Conservation (phyloP, 306 rosid genomes). For the Quercus gilva region DNA sequence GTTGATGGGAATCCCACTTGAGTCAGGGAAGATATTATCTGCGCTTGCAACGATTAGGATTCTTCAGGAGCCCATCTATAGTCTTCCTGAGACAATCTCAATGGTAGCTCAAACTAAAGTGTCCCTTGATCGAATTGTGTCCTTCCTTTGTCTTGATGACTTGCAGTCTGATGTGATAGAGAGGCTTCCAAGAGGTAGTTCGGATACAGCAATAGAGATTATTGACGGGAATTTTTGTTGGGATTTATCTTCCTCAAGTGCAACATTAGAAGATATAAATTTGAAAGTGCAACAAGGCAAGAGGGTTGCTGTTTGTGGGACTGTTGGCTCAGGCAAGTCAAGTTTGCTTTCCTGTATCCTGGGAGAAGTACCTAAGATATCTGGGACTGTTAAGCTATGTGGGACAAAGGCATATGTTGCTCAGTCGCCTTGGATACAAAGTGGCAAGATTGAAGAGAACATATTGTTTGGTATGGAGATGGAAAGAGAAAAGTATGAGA, state of each 20-base stretch:
- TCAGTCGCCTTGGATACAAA: conserved; percentile 91
- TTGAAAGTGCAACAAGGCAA: conserved; percentile 52
- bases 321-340: conserved; percentile 88
- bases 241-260: conserved; percentile 49
- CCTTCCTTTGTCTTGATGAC: conserved; percentile 70
- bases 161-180: conserved; percentile 55
- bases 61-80: conserved; percentile 75
- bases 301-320: conserved; percentile 89
- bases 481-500: conserved; percentile 66
- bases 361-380: conserved; percentile 79
- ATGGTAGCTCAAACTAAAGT: conserved; percentile 75
- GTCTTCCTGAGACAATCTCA: conserved; percentile 67
- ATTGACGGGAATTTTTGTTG: conserved; percentile 76
- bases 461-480: conserved; percentile 70
- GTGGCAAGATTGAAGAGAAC: conserved; percentile 79
- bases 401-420: conserved; percentile 87
- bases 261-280: conserved; percentile 53
- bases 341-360: conserved; percentile 74
- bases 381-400: conserved; percentile 64
- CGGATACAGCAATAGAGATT: conserved; percentile 57
- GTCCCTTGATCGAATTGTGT: conserved; percentile 72
- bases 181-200: conserved; percentile 63
- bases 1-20: conserved; percentile 77
- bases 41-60: conserved; percentile 81
- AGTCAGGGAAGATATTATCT: conserved; percentile 83